Conservation (phyloP, 495 filamentous ascomycete species). For the Parachaetomium inaequale region DNA sequence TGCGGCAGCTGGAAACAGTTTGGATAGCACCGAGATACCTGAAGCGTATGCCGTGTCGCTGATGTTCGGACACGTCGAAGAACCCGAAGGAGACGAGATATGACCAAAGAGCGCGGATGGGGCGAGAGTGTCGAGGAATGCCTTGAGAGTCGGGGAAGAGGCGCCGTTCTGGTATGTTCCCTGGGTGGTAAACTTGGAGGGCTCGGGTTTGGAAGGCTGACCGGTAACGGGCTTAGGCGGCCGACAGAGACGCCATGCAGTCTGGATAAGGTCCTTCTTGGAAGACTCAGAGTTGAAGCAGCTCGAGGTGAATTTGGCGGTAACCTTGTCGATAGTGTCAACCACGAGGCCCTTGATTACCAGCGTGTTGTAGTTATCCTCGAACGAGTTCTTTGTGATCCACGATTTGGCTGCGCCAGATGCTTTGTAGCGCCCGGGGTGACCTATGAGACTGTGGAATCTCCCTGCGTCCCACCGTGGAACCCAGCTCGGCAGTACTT, state of each 20-base stretch:
- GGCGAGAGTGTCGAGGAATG: slow-evolving; percentile 15
- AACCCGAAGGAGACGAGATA: background rate
- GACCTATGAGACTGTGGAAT: slow-evolving; percentile 10
- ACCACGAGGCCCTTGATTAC: slow-evolving; percentile 9
- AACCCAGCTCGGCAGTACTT: slow-evolving; percentile 13
- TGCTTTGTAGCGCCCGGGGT: slow-evolving; percentile 13
- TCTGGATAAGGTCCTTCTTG: slow-evolving; percentile 14
- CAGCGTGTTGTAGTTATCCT: slow-evolving; percentile 13
- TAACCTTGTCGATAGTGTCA: slow-evolving; percentile 13
- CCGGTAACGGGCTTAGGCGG: background rate
- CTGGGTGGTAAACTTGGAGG: slow-evolving; percentile 14
- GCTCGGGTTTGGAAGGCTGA: slow-evolving; percentile 5
- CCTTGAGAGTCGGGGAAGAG: slow-evolving; percentile 1
- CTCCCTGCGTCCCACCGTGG: slow-evolving; percentile 18
- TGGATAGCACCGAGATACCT: background rate
- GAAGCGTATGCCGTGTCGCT: background rate
- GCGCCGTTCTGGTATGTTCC: slow-evolving; percentile 12
- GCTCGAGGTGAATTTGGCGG: slow-evolving; percentile 11
- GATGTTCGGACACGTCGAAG: background rate
- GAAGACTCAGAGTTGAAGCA: slow-evolving; percentile 14
- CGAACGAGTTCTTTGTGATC: slow-evolving; percentile 13
- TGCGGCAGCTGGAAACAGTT: background rate
- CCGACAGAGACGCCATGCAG: slow-evolving; percentile 13
- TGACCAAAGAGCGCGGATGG: slow-evolving; percentile 10
- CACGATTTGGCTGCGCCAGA: slow-evolving; percentile 1